phyloP scores from a whole-genome alignment of 257 asterid species.

The Solanum lycopersicoides region DNA sequence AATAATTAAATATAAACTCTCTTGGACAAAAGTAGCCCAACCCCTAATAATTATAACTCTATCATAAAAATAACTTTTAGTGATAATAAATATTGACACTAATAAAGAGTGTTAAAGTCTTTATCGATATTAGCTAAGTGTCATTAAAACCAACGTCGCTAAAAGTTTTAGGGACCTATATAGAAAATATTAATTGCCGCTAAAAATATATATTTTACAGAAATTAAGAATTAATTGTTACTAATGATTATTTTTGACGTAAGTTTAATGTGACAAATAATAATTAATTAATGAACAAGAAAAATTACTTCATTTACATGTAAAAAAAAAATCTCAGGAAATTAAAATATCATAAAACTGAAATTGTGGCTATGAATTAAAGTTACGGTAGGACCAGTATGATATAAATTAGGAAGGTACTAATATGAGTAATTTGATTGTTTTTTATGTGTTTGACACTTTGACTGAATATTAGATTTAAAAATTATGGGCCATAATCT shows the following conservation, averaged over 20 bases:
- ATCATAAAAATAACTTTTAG: too few species aligned
- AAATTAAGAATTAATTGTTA: accelerated
- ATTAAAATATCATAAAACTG: neutral
- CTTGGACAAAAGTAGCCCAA: neutral
- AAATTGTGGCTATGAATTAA: neutral
- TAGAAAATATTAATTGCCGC: accelerated
- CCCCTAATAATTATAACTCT: neutral
- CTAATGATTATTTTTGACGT: too few species aligned
- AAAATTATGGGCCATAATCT: neutral
- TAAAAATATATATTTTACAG: too few species aligned
- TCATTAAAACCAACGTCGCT: accelerated
- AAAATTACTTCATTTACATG: neutral
- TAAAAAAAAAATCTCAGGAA: neutral
- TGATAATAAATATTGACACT: too few species aligned
- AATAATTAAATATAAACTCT: neutral
- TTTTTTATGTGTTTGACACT: neutral
- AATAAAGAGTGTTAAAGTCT: too few species aligned
- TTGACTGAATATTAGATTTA: neutral
- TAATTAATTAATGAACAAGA: neutral
- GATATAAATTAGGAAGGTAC: neutral
- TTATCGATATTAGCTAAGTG: accelerated
- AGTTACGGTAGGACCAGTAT: neutral
- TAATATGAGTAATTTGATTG: neutral
- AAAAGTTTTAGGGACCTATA: accelerated
- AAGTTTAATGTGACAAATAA: neutral